Base-by-base conservation (phyloP, 305 asterid genomes). In the Ajuga reptans region DNA sequence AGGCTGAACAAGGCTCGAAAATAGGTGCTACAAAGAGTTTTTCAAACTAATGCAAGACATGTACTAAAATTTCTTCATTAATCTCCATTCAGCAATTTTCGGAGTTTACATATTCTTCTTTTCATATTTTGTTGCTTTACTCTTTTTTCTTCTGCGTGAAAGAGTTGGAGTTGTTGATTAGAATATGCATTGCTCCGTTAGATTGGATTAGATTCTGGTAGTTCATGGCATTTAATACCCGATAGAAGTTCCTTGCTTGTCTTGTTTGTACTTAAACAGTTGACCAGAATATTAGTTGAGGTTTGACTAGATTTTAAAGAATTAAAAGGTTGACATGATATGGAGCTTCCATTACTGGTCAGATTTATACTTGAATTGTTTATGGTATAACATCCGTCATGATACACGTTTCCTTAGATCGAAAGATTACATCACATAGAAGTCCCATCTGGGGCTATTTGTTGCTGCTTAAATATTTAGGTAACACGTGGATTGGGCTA, bases 401-500 rank as follows among this genome's bases (percentile, higher is more conserved):
- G 73, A 10, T 61, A 15, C 15, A 29, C 31, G 34, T 67, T 27
- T 41, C 53, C 12, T 27, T 54, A 24, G 67, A 61, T 16, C 17
- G 18, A 37, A 61, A 36, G 9, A 39, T 52, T 55, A 12, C 61
- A 12, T 39, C 62, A 14, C 54, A 45, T 14, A 49, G 51, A 37
- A 66, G 29, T 55, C 9, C 16, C 21, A 2, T 64, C 12, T 33
- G 36, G 9, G 36, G 47, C 21, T 46, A 29, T 54, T 42, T 14
- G 59, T 29, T 58, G 64, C 64, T 68, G 12, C 68, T 67, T 36
- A 14, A 43, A 52, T 54, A 55, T 53, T 64, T 45, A 53, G 34
- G 21, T 49, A 53, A 61, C 58, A 21, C 57, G 4, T 17, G 37
- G 54, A 34, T 18, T 69, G 17, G 71, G 17, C 45, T 46, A 39